Conservation (phyloP, 1,139 yeast species). For the Candida anutae region DNA sequence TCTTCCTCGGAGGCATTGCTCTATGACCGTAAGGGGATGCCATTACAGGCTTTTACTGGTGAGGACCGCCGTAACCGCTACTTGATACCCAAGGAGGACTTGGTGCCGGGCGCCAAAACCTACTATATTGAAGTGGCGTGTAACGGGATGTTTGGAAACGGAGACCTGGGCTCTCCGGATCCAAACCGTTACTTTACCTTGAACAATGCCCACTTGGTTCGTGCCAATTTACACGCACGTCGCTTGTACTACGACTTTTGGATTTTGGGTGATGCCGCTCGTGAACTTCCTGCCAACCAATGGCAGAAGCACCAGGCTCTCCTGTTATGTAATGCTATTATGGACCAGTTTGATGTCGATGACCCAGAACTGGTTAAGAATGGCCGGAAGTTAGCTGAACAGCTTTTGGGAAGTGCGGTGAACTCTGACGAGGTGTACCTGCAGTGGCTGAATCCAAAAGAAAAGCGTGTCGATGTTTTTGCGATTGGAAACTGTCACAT, state of each 20-base stretch:
- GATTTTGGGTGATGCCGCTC: conserved; percentile 84
- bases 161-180: conserved; percentile 51
- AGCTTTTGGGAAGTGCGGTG: conserved; percentile 55
- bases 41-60: conserved; percentile 81
- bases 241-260: conserved; percentile 74
- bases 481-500: conserved; percentile 95
- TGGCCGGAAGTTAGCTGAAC: conserved; percentile 62
- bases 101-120: conserved; percentile 35
- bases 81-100: conserved; percentile 48
- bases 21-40: conserved; percentile 58
- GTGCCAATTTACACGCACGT: conserved; percentile 77
- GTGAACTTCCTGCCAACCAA: conserved; percentile 66
- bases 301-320: conserved; percentile 86
- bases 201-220: conserved; percentile 64
- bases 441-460: conserved; percentile 11
- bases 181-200: conserved; percentile 69
- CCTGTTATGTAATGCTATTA: conserved; percentile 66
- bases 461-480: conserved; percentile 43
- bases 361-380: conserved; percentile 40
- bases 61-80: conserved; percentile 74
- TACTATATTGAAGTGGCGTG: conserved; percentile 88
- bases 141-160: conserved; percentile 91
- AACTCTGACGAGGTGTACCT: conserved; percentile 59
- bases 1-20: conserved; percentile 80
- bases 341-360: conserved; percentile 68